Evolutionary conservation across 495 filamentous ascomycete species (phyloP), one percentile per base, ranked within the genome.

Genomic region (Penicillium desertorum): DNA sequence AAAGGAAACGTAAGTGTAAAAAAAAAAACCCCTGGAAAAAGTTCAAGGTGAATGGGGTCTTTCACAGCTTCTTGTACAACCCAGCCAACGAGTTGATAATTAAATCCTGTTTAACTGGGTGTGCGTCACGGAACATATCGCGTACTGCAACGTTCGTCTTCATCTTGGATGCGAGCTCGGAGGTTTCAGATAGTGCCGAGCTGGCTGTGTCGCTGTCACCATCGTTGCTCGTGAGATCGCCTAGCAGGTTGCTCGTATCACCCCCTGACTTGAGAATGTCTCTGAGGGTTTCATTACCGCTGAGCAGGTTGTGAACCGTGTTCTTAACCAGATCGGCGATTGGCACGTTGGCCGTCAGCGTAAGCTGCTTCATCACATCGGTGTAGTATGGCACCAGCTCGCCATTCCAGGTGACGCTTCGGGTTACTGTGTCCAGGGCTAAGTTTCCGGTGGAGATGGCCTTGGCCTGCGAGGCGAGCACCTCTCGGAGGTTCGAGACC

Each of bases 311-410:
- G 25, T 67, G 61, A 17, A 77, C 58, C 1, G 73, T 72, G 56
- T 77, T 77, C 51, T 61, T 65, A 19, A 77, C 16, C 14, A 70
- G 52, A 5, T 52, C 57, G 25, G 59, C 63, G 11, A 77, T 45
- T 9, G 62, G 47, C n/a, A 76, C 67, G 5, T 68, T 50, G 2
- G 73, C 75, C 4, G 61, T 62, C 25, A 77, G 60, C 4, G 72
- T 64, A 0, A 76, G 65, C 8, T 70, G 53, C 11, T 58, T 59
- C 73, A 78, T 75, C 6, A 69, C 71, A 1, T 72, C 43, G 3
- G 75, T 71, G 59, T 78, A 78, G 67, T 78, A 78, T 11, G 72
- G 71, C 1, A 78, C 64, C 14, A 57, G 41, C 11, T 62, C 65
- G 25, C 71, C 72, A 8, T 76, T 70, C 61, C 67, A 76, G 27